These are phyloP conservation scores for Sordariomycetes sp. DNA, from an alignment of 2,329 filamentous ascomycete species.

Conservation along the genomic window DNA sequence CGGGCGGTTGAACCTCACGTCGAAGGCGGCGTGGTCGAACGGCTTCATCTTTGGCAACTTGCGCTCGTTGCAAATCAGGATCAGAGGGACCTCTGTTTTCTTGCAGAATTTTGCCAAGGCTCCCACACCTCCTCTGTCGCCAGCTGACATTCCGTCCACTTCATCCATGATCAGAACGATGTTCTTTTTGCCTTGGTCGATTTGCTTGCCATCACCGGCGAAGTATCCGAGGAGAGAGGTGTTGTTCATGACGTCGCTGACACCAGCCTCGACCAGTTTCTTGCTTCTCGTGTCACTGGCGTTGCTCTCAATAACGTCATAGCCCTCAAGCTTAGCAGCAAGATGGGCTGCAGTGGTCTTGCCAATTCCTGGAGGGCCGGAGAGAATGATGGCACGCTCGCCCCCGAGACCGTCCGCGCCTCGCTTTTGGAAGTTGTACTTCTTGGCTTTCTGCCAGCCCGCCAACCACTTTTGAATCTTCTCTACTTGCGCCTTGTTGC, in stretches of 20 bases:
- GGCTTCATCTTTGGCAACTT: constrained; percentile 95
- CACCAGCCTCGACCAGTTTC: constrained; percentile 79
- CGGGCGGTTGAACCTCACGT: constrained; percentile 80
- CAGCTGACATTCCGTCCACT: constrained; percentile 97
- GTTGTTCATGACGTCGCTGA: constrained; percentile 88
- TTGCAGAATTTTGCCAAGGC: constrained; percentile 91
- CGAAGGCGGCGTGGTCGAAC: constrained; percentile 78
- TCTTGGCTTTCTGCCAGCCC: constrained; percentile 70
- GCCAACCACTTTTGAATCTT: constrained; percentile 83
- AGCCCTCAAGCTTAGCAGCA: constrained; percentile 85
- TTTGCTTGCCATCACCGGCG: constrained; percentile 69
- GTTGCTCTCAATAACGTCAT: constrained; percentile 89
- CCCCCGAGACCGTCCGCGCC: constrained; percentile 78
- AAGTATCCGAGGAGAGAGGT: constrained; percentile 90
- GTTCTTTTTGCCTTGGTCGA: constrained; percentile 79
- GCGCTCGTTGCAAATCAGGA: constrained; percentile 96
- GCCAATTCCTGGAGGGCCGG: constrained; percentile 90
- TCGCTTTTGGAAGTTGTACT: constrained; percentile 70
- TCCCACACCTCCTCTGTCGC: constrained; percentile 90
- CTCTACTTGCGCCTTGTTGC: constrained; percentile 85
- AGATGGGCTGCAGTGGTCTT: constrained; percentile 97
- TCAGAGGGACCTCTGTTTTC: constrained; percentile 89
- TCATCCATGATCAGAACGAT: constrained; percentile 98
- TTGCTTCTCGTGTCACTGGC: constrained; percentile 95
- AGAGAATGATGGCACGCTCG: constrained; percentile 86